Evolutionary conservation across 257 asterid species (phyloP).

Genomic region (Gentiana straminea): DNA sequence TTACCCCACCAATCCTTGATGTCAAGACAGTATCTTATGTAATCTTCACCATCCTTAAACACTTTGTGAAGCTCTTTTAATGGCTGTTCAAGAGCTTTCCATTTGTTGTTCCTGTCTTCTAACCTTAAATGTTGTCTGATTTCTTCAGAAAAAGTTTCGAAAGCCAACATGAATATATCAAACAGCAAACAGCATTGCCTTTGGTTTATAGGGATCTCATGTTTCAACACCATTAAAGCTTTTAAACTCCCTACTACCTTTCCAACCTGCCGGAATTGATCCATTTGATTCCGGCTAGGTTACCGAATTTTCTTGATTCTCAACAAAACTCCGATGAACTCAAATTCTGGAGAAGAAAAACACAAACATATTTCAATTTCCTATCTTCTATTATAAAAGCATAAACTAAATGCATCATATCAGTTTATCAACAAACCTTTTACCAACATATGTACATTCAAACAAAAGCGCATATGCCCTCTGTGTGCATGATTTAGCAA

Average conservation of each 20-base stretch:
- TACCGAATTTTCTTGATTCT: no score
- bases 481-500: no score
- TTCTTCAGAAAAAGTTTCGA: constrained; percentile 53
- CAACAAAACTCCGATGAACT: no score
- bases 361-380: background rate
- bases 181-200: constrained; percentile 62
- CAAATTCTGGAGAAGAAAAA: background rate
- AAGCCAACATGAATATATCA: constrained; percentile 52
- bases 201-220: constrained; percentile 66
- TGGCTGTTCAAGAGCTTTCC: constrained; percentile 78
- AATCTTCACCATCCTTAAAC: constrained; percentile 58
- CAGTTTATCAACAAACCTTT: no score
- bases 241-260: constrained; percentile 68
- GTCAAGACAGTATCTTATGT: constrained; percentile 50
- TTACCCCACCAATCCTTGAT: constrained; percentile 79
- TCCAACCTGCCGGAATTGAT: constrained; percentile 77
- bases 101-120: constrained; percentile 52
- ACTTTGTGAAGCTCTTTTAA: constrained; percentile 63
- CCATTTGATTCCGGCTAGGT: constrained; percentile 31
- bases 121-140: constrained; percentile 50
- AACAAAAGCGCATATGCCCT: no score
- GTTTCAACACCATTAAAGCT: constrained; percentile 73
- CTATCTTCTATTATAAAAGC: background rate
- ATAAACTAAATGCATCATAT: no score
- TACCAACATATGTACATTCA: no score